Base-by-base conservation (phyloP, 1,284 basidiomycete species). In the Ganoderma lucidum region DNA sequence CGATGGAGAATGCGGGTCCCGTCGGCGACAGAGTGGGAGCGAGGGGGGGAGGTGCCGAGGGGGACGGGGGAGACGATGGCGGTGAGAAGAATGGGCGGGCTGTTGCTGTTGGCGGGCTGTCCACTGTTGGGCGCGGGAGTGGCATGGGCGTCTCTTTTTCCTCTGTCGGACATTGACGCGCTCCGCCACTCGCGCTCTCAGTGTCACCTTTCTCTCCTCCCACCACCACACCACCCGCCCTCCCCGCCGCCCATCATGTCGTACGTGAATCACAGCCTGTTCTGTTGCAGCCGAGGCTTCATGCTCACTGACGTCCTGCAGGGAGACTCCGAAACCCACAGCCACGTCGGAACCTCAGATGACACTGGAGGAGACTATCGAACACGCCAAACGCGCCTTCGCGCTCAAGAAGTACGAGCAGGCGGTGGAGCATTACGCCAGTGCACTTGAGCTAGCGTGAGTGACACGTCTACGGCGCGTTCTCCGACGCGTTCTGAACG, bases 341-440 rank as follows among this genome's bases (percentile, higher is more conserved):
- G 56, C 71, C 71, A 69, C 70, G 56, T 32, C 72, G 23, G 71
- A 73, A 55, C 64, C 71, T 23, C 67, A 69, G 35, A 48, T 70
- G 68, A 69, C 87, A 60, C 79, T 91, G 64, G 89, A 91, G 75
- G 86, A 83, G 61, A 83, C 86, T 17, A 82, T 94, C 67, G 93
- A 93, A 77, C 89, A 89, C 72, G 93, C 91, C 3, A 92, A 92
- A 84, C 92, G 93, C 83, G 95, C 95, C 2, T 94, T 95, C 80
- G 95, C 95, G 41, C 87, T 97, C 75, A 88, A 87, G 79, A 94
- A 95, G 79, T 96, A 92, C 79, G 95, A 96, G 76, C 90, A 95
- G 76, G 93, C 94, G 1, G 91, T 95, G 6, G 92, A 93, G 60
- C 86, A 93, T 78, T 97, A 96, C 81, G 93, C 93, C 41, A 90